Base-by-base conservation (phyloP, 371 early-diverging fungal species). In the Mortierella sp. region DNA sequence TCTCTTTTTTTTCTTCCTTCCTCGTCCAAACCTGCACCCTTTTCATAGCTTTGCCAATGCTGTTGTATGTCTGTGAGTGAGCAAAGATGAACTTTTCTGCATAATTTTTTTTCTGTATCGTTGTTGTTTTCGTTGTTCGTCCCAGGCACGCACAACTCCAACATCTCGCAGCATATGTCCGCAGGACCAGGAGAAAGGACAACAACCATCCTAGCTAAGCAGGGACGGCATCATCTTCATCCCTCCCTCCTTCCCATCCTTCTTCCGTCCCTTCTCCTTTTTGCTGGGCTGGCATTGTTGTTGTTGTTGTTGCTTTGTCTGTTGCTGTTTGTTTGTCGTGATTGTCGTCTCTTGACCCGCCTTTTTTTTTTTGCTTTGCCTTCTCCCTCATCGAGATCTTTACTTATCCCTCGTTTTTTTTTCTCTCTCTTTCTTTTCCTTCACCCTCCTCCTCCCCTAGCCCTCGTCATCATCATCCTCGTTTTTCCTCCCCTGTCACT, bases 371-470 rank as follows among this genome's bases (percentile, higher is more conserved):
- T 32, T 24, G 4, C 6, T 38, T 35, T 70, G 38, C 7, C 29
- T 32, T 21, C 8, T 54, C 75, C 76, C 73, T 73, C 73, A 65
- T 35, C 35, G 35, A 35, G 70, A 71, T 72, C 70, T 29, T 80
- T 76, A 56, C 73, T 55, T 79, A 71, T 75, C 80, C 60, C 73
- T 54, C 77, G 38, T 27, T 29, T 51, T 24, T 76, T 48, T 58
- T 55, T n/a, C 56, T 41, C n/a, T 48, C 56, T 43, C 16, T 44
- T 43, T 8, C 35, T 68, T 6, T 63, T 21, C 55, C 27, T 72
- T 14, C 14, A 49, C 24, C 49, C n/a, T n/a, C 71, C 70, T 24
- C 71, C 32, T 55, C 18, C 29, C 38, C 56, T 38, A 68, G 35
- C 32, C 44, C 32, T 51, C 54, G 16, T 51, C 55, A 3, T 35